Evolutionary conservation across 78 protist species (phyloP), one percentile per base, ranked within the genome.

Genomic region (Speleostelium caveatum): DNA sequence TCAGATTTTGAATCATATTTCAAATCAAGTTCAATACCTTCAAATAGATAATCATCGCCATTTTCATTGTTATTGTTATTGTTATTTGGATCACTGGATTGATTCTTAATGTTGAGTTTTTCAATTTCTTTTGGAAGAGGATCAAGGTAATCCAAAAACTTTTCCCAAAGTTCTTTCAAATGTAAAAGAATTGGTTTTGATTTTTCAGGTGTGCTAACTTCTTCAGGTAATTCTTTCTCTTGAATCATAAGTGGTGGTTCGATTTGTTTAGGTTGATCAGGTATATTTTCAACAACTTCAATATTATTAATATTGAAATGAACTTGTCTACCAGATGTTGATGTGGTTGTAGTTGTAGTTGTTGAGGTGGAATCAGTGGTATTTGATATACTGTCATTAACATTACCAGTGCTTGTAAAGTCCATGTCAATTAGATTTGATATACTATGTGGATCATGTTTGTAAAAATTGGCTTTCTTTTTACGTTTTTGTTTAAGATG

Each of bases 141-240:
- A 42, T 79, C 89, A 28, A 79, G 38, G 77, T 76, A 79, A 67
- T 79, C 75, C 26, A 79, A 79, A 55, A 79, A 58, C 38, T 60
- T 49, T 28, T 79, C 33, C 0, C 61, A 67, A 49, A 51, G 26
- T 2, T 24, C 24, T 38, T 79, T 79, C n/a, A n/a, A n/a, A n/a
- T n/a, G n/a, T n/a, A n/a, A n/a, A 0, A 74, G 30, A 33, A 33
- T 32, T 26, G 62, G 39, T 51, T 51, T 39, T 56, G n/a, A n/a
- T 68, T 68, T 41, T 41, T 41, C 58, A n/a, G 33, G 33, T n/a
- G n/a, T n/a, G n/a, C n/a, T n/a, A n/a, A n/a, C n/a, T 22, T 22
- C 41, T 14, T 12, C 55, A 14, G 28, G 41, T 41, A 24, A 12
- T 42, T 66, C 56, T 66, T 66, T 12, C 12, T 17, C 8, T 66